Evolutionary conservation across 495 filamentous ascomycete species (phyloP).

Genomic region (Neurospora sp.): DNA sequence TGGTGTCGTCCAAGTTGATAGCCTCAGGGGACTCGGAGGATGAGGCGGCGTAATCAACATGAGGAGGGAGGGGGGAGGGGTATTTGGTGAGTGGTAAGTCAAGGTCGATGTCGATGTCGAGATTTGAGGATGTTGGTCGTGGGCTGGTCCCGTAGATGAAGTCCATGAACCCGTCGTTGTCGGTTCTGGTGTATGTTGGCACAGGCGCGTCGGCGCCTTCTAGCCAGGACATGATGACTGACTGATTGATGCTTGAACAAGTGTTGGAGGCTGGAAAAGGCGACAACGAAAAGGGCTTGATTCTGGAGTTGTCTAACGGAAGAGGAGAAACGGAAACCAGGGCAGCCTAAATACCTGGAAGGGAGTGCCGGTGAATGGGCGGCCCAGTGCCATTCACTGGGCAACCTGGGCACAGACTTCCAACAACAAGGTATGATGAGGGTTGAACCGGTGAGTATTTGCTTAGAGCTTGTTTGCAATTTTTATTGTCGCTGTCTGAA

Average conservation of each 20-base stretch:
- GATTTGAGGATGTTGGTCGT: neutral
- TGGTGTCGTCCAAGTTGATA: neutral
- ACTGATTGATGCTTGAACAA: neutral
- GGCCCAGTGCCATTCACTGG: no score
- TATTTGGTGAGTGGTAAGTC: slow-evolving; percentile 9
- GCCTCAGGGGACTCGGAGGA: neutral
- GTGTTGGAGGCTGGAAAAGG: no score
- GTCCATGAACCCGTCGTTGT: neutral
- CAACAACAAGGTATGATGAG: neutral
- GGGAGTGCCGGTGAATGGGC: no score
- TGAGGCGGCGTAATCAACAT: neutral
- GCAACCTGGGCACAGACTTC: no score
- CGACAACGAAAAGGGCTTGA: no score
- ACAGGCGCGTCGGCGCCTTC: slow-evolving; percentile 3
- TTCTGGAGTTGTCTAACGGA: no score
- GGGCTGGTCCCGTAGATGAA: neutral
- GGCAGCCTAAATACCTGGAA: no score
- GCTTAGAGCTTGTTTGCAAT: neutral
- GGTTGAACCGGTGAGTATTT: neutral
- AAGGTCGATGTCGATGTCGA: neutral
- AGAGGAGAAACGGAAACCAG: no score
- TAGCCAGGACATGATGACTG: neutral
- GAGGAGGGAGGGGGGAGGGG: neutral
- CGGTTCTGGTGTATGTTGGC: slow-evolving; percentile 7
- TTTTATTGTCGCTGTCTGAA: neutral